Conservation (phyloP, 1,284 basidiomycete genomes). For the Trichosporon inkin region DNA sequence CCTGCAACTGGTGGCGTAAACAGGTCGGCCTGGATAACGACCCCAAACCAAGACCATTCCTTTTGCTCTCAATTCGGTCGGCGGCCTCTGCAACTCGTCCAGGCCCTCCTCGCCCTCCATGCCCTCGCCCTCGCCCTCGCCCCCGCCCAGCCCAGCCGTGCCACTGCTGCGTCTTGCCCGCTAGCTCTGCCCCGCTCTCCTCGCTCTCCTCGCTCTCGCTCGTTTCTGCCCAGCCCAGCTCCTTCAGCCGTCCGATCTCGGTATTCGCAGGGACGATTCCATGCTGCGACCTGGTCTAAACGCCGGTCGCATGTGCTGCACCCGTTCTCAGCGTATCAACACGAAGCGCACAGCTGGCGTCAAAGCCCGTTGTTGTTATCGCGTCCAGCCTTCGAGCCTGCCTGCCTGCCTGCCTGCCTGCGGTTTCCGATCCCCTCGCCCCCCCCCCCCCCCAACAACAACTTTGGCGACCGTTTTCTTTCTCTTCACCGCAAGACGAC, state of each 20-base stretch:
- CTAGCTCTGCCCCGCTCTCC: not conserved
- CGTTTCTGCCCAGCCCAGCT: not conserved
- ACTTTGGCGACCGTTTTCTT: too few species aligned
- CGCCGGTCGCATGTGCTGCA: constrained; percentile 1
- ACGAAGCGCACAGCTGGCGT: not conserved
- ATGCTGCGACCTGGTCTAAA: not conserved
- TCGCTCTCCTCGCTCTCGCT: not conserved
- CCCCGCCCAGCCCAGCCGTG: too few species aligned
- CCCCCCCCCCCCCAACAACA: too few species aligned
- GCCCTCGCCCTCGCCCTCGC: too few species aligned
- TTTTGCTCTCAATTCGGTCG: not conserved
- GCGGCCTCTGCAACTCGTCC: too few species aligned
- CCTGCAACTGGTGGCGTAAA: not conserved
- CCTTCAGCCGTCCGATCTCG: not conserved
- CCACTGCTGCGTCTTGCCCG: not conserved
- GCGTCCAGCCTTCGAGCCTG: too few species aligned
- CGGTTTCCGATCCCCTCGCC: too few species aligned
- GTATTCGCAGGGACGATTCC: constrained; percentile 9
- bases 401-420: too few species aligned
- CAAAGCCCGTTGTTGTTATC: too few species aligned
- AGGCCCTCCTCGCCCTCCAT: too few species aligned
- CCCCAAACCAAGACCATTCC: not conserved
- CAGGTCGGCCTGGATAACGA: constrained; percentile 1
- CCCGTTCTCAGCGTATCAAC: constrained; percentile 2
- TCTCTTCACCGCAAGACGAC: too few species aligned